Percentiles rank a stretch among this genome's conserved stretches.
phyloP scores from a whole-genome alignment of 23 red algal species.

The Gracilaria caudata region DNA sequence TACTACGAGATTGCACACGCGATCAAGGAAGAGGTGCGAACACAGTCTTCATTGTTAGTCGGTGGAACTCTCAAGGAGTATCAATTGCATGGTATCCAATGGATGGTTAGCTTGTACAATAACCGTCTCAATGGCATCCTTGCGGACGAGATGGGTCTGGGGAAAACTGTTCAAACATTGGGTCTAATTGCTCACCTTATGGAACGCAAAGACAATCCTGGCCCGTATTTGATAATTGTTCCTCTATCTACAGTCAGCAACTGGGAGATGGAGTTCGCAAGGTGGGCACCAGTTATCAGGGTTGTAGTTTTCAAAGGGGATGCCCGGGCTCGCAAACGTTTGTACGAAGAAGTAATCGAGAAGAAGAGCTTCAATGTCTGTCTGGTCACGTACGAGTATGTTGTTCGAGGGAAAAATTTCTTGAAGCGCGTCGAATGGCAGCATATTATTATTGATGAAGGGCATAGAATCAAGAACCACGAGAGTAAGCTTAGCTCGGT shows the following conservation, averaged over 20 bases:
- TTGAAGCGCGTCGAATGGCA: conserved; percentile 90
- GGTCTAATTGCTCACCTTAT: conserved; percentile 91
- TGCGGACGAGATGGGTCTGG: conserved; percentile 99
- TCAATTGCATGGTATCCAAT: conserved; percentile 94
- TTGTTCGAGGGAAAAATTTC: conserved; percentile 84
- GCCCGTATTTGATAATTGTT: conserved; percentile 96
- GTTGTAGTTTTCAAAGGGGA: conserved; percentile 97
- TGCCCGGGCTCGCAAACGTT: conserved; percentile 49
- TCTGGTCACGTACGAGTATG: conserved; percentile 97
- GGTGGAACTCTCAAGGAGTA: conserved; percentile 97
- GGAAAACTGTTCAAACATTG: conserved; percentile 98
- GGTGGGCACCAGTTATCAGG: conserved; percentile 88
- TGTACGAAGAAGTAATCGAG: conserved; percentile 77
- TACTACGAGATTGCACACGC: conserved; percentile 97
- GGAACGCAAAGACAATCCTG: conserved; percentile 88
- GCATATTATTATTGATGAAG: conserved; percentile 98
- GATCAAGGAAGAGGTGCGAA: conserved; percentile 76
- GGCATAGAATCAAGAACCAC: conserved; percentile 97
- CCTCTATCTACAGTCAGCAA: conserved; percentile 98
- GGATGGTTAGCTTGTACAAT: conserved; percentile 97
- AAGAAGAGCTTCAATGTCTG: conserved; percentile 90
- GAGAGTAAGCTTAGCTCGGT: conserved; percentile 84
- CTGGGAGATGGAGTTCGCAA: conserved; percentile 96
- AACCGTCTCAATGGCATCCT: conserved; percentile 97
- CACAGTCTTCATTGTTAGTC: conserved; percentile 78